A percentile compares a stretch with the other conserved stretches of the same genome.
Conservation (phyloP, 176 grass and related monocot genomes). For the Secale cereale region DNA sequence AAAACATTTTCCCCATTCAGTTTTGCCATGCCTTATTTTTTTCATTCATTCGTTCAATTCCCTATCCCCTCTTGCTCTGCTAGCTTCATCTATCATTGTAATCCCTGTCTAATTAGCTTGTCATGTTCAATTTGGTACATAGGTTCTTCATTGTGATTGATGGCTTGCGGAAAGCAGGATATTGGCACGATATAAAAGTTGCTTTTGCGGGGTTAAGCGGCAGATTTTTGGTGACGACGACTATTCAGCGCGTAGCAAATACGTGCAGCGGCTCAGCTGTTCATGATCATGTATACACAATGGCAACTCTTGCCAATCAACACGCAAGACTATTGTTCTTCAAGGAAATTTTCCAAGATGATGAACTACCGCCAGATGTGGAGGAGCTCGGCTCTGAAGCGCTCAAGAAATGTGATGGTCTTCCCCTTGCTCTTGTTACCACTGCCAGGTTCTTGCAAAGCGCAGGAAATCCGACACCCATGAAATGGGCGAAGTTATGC, state of each 20-base stretch:
- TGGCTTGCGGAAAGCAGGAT: fast-evolving
- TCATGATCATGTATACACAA: neutral
- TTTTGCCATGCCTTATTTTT: too few species aligned
- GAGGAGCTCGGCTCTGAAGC: neutral
- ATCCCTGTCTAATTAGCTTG: neutral
- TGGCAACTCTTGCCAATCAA: neutral
- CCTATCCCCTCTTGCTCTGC: too few species aligned
- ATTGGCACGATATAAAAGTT: neutral
- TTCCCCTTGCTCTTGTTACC: neutral
- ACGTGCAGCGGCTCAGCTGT: neutral
- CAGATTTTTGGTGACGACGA: neutral
- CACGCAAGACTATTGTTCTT: neutral
- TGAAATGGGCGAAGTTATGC: neutral
- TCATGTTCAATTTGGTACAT: fast-evolving
- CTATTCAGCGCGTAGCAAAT: neutral
- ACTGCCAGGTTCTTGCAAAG: neutral
- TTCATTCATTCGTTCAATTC: neutral
- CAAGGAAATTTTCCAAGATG: neutral
- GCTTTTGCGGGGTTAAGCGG: neutral
- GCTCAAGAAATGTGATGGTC: neutral
- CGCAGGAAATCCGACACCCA: neutral
- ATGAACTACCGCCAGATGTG: neutral
- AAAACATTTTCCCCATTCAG: too few species aligned
- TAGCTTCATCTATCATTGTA: neutral
- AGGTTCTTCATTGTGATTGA: neutral